Base-by-base conservation (phyloP, 805 yeast species). In the Ogataea methanolica region DNA sequence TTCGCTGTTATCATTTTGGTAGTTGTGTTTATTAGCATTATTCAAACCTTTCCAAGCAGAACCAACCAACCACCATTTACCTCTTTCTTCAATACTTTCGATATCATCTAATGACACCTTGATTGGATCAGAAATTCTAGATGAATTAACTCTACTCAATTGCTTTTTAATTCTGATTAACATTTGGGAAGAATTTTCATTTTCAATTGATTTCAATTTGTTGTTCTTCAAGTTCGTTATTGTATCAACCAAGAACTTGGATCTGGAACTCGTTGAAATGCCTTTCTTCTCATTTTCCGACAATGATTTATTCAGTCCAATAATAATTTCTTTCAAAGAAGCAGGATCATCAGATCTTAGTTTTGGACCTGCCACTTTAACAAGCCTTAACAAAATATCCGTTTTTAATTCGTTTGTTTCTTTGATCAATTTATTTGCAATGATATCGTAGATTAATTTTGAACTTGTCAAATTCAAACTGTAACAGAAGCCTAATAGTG, bases 11-110 rank as follows among this genome's bases (percentile, higher is more conserved):
- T 47, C 54, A 4, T 49, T 31, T 4, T 39, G 46, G 6, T 49
- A 57, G 23, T 33, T 48, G 19, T 46, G 40, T 2, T 45, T 49
- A 14, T 44, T 52, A 39, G 16, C n/a, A 22, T 36, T 15, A 16
- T 67, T 73, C 46, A 72, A 69, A 3, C 96, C 97, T 59, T 82
- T 88, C 97, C 97, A 94, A 0, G 99, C 96, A 1, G 98, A 88
- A 43, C 99, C 99, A 31, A 94, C 92, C 33, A 94, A 73, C 99
- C 99, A 94, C 99, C 99, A 94, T 67, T 92, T 94, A 48, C 99
- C 99, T 54, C 82, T 80, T 0, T 84, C 79, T 14, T 84, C 87
- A 22, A 88, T 75, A 51, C 79, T 80, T 42, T 78, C 80, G 48
- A 94, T 89, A 68, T 94, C 99, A 41, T 80, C 83, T 19, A 92